A percentile compares a stretch with the other conserved stretches of the same genome.
Conservation (phyloP, 208 protist species). For the Wallacemonas sp. region DNA sequence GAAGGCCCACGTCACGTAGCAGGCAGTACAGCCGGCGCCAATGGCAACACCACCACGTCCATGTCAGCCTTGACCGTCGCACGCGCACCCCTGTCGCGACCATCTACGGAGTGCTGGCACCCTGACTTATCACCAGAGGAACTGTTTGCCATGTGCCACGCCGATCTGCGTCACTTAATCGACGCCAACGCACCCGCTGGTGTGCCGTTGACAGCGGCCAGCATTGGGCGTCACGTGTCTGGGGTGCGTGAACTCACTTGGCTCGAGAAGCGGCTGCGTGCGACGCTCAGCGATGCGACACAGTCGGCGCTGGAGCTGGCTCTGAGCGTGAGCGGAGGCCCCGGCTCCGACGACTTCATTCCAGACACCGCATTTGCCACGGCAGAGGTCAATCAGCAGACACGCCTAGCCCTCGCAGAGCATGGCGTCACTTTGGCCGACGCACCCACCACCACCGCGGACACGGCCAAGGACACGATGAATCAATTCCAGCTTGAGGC, state of each 20-base stretch:
- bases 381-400: background rate
- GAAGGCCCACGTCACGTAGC: background rate
- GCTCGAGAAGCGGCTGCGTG: constrained; percentile 46
- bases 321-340: constrained; percentile 37
- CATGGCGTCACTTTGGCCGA: background rate
- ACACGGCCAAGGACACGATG: background rate
- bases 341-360: constrained; percentile 48
- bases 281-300: constrained; percentile 40
- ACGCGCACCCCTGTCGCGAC: background rate
- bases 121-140: constrained; percentile 19
- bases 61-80: background rate
- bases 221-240: constrained; percentile 32
- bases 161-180: constrained; percentile 23
- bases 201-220: background rate
- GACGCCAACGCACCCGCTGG: background rate
- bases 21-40: background rate
- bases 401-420: background rate
- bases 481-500: constrained; percentile 17
- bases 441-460: background rate
- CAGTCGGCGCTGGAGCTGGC: constrained; percentile 26
- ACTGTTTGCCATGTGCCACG: constrained; percentile 34
- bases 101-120: constrained; percentile 31
- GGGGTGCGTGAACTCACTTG: constrained; percentile 62
- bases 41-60: no score
- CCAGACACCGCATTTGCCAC: constrained; percentile 43